These are phyloP conservation scores for Annulohypoxylon moriforme DNA, from an alignment of 495 filamentous ascomycete genomes.

Conservation along the genomic window DNA sequence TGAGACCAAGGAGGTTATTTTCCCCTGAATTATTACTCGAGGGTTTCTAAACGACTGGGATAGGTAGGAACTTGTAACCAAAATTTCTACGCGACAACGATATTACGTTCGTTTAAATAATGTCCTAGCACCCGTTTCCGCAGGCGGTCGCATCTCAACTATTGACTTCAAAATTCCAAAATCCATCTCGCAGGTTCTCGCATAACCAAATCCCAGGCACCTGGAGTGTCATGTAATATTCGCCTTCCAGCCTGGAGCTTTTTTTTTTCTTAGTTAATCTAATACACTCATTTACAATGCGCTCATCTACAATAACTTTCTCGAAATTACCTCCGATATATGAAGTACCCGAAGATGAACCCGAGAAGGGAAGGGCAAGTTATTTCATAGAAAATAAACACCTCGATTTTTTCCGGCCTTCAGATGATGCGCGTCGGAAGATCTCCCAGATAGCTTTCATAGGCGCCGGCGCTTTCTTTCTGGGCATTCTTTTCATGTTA, in stretches of 20 bases:
- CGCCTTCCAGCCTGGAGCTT: background rate
- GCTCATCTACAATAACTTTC: background rate
- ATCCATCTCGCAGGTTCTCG: background rate
- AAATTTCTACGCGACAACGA: too few relatives aligned
- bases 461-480: background rate
- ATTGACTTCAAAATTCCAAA: background rate
- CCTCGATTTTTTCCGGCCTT: background rate
- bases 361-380: background rate
- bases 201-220: background rate
- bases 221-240: background rate
- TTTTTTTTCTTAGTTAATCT: background rate
- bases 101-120: background rate
- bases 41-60: background rate
- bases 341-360: background rate
- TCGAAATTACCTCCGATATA: background rate
- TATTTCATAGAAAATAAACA: background rate
- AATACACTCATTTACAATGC: background rate
- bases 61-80: too few relatives aligned
- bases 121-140: background rate
- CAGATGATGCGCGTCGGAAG: background rate
- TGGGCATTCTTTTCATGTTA: background rate
- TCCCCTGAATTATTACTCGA: background rate
- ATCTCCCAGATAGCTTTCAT: background rate
- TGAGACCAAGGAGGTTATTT: background rate
- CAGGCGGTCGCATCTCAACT: too few relatives aligned